These are phyloP conservation scores for Globisporangium spinosum DNA, from an alignment of 352 stramenopile genomes.

Conservation along the genomic window DNA sequence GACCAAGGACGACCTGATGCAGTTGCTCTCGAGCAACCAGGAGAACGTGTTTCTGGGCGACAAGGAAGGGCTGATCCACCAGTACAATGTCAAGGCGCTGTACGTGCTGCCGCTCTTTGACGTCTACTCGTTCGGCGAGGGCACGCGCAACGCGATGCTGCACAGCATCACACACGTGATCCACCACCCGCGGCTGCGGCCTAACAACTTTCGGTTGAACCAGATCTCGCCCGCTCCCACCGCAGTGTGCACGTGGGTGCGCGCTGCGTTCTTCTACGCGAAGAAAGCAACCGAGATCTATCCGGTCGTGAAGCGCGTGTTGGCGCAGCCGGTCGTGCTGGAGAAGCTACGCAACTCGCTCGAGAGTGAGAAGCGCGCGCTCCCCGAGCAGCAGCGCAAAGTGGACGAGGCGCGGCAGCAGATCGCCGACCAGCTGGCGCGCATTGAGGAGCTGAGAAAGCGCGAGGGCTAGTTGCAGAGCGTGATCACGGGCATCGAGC, in stretches of 20 bases:
- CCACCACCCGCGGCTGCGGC: slow-evolving; percentile 64
- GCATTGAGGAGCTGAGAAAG: slow-evolving; percentile 16
- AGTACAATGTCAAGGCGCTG: slow-evolving; percentile 72
- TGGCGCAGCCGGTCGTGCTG: slow-evolving; percentile 52
- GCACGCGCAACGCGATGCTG: slow-evolving; percentile 52
- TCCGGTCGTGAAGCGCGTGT: slow-evolving; percentile 50
- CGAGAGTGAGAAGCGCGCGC: slow-evolving; percentile 20
- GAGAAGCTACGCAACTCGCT: slow-evolving; percentile 44
- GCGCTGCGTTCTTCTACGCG: slow-evolving; percentile 67
- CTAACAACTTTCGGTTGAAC: slow-evolving; percentile 58
- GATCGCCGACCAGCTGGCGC: slow-evolving; percentile 1
- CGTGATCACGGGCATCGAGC: slow-evolving; percentile 60
- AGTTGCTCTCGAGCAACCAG: slow-evolving; percentile 67
- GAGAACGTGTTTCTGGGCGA: slow-evolving; percentile 81
- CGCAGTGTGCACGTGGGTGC: slow-evolving; percentile 65
- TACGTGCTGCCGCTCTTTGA: slow-evolving; percentile 80
- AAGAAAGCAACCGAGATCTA: slow-evolving; percentile 64
- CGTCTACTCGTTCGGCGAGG: slow-evolving; percentile 74
- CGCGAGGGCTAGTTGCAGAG: slow-evolving; percentile 37
- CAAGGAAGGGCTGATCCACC: slow-evolving; percentile 74
- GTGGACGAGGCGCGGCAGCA: slow-evolving; percentile 22
- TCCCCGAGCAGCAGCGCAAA: slow-evolving; percentile 20
- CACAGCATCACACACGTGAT: slow-evolving; percentile 63
- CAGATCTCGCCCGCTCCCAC: slow-evolving; percentile 60
- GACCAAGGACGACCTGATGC: slow-evolving; percentile 56